A percentile compares a stretch with the other conserved stretches of the same genome.
Conservation (phyloP, 164 flowering plant genomes). For the Kalanchoe fedtschenkoi region DNA sequence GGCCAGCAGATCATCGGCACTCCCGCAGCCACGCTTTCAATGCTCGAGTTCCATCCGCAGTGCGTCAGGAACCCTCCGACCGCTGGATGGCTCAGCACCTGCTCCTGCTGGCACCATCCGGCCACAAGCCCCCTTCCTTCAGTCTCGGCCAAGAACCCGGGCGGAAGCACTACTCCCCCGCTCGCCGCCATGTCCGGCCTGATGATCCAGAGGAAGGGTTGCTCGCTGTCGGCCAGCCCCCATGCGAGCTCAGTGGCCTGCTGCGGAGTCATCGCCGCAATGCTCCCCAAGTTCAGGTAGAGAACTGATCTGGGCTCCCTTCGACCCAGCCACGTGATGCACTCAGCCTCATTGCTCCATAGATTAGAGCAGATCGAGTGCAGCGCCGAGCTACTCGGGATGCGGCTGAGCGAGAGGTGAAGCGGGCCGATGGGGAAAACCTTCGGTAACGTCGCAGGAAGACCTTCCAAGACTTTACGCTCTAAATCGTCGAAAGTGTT, state of each 20-base stretch:
- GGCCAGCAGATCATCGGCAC: conserved; percentile 30
- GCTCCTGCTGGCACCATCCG: conserved; percentile 30
- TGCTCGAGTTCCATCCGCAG: conserved; percentile 27
- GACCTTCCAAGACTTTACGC: conserved; percentile 12
- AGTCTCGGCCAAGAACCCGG: conserved; percentile 10
- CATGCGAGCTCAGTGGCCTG: conserved; percentile 31
- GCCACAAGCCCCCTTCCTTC: conserved; percentile 14
- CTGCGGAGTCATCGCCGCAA: conserved; percentile 17
- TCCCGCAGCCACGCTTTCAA: conserved; percentile 15
- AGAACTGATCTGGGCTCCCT: conserved; percentile 20
- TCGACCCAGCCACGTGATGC: conserved; percentile 27
- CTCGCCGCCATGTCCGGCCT: conserved; percentile 16
- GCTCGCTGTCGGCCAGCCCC: conserved; percentile 31
- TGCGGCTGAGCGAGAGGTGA: conserved; percentile 7
- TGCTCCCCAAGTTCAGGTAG: conserved; percentile 34
- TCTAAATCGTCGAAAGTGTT: conserved; percentile 18
- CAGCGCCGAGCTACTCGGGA: background rate
- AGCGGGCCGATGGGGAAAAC: conserved; percentile 24
- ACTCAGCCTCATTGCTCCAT: conserved; percentile 27
- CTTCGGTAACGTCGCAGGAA: background rate
- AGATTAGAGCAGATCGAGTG: conserved; percentile 12
- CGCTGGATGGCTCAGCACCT: conserved; percentile 27
- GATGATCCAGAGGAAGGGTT: conserved; percentile 15
- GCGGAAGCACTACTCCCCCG: background rate
- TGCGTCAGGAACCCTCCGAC: conserved; percentile 29